These are phyloP conservation scores for Chloris gayana DNA, from an alignment of 176 grass and related monocot species.

Conservation along the genomic window DNA sequence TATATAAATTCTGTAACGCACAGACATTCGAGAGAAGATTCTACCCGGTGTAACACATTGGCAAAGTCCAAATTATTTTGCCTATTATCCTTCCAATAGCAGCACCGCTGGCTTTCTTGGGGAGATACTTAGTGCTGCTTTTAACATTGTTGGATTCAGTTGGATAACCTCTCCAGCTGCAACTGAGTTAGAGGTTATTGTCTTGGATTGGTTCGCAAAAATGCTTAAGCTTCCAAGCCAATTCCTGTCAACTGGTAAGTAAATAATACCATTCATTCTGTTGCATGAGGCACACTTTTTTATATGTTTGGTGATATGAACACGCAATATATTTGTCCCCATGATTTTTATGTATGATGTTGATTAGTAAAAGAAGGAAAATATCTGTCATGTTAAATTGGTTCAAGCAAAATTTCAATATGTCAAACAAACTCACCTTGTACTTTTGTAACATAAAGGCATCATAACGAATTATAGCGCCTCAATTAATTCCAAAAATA, in stretches of 20 bases:
- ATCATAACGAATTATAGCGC: too few relatives aligned
- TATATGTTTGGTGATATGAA: slow-evolving; percentile 23
- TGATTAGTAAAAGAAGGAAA: not conserved
- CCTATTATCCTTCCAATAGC: slow-evolving; percentile 66
- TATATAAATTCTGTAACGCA: not conserved
- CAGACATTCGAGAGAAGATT: slow-evolving; percentile 63
- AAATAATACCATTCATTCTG: not conserved
- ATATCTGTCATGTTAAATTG: not conserved
- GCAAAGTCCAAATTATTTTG: slow-evolving; percentile 77
- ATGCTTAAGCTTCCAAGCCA: slow-evolving; percentile 58
- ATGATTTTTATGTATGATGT: not conserved
- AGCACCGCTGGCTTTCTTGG: slow-evolving; percentile 86
- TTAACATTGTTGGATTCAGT: slow-evolving; percentile 75
- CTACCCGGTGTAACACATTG: slow-evolving; percentile 77
- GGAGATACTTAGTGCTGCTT: slow-evolving; percentile 74
- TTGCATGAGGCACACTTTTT: not conserved
- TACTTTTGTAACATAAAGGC: too few relatives aligned
- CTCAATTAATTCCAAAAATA: too few relatives aligned
- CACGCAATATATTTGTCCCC: not conserved
- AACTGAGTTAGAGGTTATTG: slow-evolving; percentile 72
- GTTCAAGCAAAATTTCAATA: too few relatives aligned
- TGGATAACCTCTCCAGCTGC: slow-evolving; percentile 89
- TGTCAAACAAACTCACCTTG: too few relatives aligned
- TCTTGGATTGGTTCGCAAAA: slow-evolving; percentile 77
- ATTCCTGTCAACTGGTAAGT: slow-evolving; percentile 63